phyloP scores from a whole-genome alignment of 1,284 basidiomycete species.

The Trichosporon asahii region DNA sequence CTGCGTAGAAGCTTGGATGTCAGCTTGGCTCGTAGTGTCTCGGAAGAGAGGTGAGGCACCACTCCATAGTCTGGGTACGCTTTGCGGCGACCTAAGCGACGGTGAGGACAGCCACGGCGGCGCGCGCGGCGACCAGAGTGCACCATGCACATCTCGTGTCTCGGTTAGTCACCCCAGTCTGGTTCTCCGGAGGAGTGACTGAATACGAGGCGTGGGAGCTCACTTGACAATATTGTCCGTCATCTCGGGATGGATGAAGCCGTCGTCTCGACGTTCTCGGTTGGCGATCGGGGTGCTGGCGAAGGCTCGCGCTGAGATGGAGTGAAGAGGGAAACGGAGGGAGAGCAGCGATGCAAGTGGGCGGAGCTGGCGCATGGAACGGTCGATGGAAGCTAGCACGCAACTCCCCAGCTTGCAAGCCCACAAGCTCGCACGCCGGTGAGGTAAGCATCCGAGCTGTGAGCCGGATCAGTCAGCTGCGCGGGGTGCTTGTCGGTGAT shows the following conservation, averaged over 20 bases:
- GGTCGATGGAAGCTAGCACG: background rate
- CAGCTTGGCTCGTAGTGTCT: background rate
- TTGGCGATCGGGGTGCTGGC: background rate
- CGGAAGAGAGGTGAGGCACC: no score
- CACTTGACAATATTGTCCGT: conserved; percentile 46
- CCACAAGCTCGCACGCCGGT: background rate
- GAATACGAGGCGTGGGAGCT: conserved; percentile 10
- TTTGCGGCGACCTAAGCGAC: no score
- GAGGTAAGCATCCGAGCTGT: background rate
- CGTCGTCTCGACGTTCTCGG: background rate
- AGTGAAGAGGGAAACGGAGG: background rate
- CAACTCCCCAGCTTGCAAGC: background rate
- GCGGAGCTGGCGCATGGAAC: background rate
- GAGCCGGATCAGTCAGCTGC: no score
- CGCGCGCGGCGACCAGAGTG: background rate
- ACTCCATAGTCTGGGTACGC: no score
- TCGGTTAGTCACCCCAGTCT: background rate
- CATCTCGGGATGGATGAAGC: background rate
- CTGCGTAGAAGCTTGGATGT: conserved; percentile 62
- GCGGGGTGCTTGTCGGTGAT: background rate
- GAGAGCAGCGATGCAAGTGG: background rate
- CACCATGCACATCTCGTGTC: no score
- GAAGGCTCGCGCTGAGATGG: background rate
- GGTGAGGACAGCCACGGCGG: no score
- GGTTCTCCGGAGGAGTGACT: no score